Evolutionary conservation across 2,329 filamentous ascomycete genomes (phyloP).

Genomic region (Aspergillus sp.): DNA sequence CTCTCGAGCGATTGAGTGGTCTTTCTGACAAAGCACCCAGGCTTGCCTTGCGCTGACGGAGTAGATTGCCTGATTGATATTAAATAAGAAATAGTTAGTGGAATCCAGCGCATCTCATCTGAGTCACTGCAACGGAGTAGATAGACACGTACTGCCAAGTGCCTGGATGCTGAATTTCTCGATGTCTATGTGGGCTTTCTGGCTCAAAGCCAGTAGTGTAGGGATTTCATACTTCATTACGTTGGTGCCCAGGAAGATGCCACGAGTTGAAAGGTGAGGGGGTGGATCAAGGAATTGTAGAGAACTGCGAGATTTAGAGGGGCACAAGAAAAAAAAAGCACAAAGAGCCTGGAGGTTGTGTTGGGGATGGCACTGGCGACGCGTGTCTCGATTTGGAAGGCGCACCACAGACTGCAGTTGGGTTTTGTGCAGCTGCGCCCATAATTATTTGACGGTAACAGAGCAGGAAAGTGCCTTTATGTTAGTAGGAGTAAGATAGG

Average conservation of each 20-base stretch:
- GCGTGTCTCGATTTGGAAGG: no score
- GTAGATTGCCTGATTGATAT: conserved; percentile 17
- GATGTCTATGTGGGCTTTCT: conserved; percentile 20
- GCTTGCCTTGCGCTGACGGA: conserved; percentile 14
- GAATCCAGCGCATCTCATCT: neutral
- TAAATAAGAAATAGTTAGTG: neutral
- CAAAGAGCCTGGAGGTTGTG: no score
- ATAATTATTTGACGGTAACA: no score
- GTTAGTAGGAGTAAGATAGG: no score
- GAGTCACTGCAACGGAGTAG: neutral
- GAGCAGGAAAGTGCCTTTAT: no score
- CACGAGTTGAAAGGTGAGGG: conserved; percentile 3
- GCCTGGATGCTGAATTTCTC: conserved; percentile 23
- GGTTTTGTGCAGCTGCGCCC: no score
- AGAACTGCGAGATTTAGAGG: neutral
- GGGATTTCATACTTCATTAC: conserved; percentile 34
- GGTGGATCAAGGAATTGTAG: neutral
- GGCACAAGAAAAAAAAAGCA: neutral
- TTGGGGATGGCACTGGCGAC: no score
- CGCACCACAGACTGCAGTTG: no score
- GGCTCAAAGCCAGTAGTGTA: conserved; percentile 31
- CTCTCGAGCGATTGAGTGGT: conserved; percentile 18
- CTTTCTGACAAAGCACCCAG: conserved; percentile 21
- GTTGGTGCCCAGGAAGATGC: neutral
- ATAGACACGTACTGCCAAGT: conserved; percentile 23